A percentile compares a stretch with the other conserved stretches of the same genome.
phyloP scores from a whole-genome alignment of 1,139 yeast genomes.

The Candida sanyaensis region DNA sequence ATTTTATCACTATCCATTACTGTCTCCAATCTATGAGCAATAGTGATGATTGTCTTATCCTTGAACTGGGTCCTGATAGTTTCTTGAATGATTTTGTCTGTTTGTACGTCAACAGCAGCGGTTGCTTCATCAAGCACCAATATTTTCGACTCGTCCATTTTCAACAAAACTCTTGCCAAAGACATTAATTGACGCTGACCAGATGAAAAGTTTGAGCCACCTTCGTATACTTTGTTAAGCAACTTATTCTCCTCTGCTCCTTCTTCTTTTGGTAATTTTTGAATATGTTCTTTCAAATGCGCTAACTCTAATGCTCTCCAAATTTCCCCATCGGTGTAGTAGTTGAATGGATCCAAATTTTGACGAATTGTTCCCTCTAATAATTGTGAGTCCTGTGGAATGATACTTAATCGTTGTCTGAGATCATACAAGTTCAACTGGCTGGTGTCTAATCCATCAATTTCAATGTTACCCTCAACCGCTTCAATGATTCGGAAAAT shows the following conservation, averaged over 20 bases:
- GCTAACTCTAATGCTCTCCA: slow-evolving; percentile 49
- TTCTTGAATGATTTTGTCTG: slow-evolving; percentile 51
- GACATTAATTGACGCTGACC: slow-evolving; percentile 59
- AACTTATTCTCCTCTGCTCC: slow-evolving; percentile 25
- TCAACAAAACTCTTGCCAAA: slow-evolving; percentile 53
- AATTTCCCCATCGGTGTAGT: slow-evolving; percentile 36
- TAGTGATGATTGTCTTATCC: slow-evolving; percentile 52
- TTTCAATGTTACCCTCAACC: slow-evolving; percentile 48
- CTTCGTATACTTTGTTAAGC: slow-evolving; percentile 30
- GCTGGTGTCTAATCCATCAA: slow-evolving; percentile 64
- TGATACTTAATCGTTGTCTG: slow-evolving; percentile 38
- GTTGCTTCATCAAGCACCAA: slow-evolving; percentile 59
- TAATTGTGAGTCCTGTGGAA: slow-evolving; percentile 49
- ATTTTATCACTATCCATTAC: slow-evolving; percentile 53
- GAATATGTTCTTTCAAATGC: slow-evolving; percentile 30
- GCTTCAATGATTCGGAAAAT: slow-evolving; percentile 63
- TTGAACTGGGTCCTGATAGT: slow-evolving; percentile 48
- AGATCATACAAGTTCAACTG: slow-evolving; percentile 33
- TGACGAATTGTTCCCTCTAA: slow-evolving; percentile 41
- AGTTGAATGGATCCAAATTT: slow-evolving; percentile 45
- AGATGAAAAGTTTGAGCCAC: slow-evolving; percentile 55
- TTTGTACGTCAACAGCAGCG: slow-evolving; percentile 57
- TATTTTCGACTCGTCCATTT: slow-evolving; percentile 41
- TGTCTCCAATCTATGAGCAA: slow-evolving; percentile 58
- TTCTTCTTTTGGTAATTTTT: background rate